Conservation (phyloP, 192 early-diverging fungal genomes). For the Gigaspora rosea region DNA sequence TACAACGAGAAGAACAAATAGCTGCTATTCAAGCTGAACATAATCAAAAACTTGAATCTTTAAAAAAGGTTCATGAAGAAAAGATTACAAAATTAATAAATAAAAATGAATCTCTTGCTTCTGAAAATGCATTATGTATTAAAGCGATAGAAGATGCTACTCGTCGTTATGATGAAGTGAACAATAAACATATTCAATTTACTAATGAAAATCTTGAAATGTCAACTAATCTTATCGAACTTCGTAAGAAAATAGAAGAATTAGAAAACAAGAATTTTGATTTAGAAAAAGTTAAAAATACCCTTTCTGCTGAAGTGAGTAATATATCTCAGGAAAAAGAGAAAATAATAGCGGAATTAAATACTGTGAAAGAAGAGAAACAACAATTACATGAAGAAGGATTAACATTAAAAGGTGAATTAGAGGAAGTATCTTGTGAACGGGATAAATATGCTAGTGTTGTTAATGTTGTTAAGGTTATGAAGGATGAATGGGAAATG, state of each 20-base stretch:
- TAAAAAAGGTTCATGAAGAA: background rate
- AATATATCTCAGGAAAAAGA: no score
- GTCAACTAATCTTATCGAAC: background rate
- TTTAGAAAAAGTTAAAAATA: slow-evolving; percentile 10
- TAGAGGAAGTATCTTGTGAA: no score
- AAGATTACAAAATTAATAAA: background rate
- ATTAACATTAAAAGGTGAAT: no score
- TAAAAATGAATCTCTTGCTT: slow-evolving; percentile 3
- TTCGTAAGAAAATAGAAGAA: slow-evolving; percentile 7
- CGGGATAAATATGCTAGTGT: no score
- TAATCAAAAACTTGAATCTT: background rate
- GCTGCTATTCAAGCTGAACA: background rate
- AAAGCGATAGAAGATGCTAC: background rate
- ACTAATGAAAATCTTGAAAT: background rate
- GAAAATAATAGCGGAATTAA: no score
- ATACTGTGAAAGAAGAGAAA: no score
- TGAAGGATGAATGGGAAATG: no score
- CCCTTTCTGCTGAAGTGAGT: no score
- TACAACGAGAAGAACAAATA: background rate
- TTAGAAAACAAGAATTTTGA: background rate
- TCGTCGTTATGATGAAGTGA: slow-evolving; percentile 8
- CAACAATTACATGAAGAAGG: no score
- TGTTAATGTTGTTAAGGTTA: no score
- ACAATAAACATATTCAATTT: background rate
- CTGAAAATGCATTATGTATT: slow-evolving; percentile 10